Evolutionary conservation across 2,329 filamentous ascomycete genomes (phyloP), one percentile per base, ranked within the genome.

Genomic region (Fusarium zealandicum): DNA sequence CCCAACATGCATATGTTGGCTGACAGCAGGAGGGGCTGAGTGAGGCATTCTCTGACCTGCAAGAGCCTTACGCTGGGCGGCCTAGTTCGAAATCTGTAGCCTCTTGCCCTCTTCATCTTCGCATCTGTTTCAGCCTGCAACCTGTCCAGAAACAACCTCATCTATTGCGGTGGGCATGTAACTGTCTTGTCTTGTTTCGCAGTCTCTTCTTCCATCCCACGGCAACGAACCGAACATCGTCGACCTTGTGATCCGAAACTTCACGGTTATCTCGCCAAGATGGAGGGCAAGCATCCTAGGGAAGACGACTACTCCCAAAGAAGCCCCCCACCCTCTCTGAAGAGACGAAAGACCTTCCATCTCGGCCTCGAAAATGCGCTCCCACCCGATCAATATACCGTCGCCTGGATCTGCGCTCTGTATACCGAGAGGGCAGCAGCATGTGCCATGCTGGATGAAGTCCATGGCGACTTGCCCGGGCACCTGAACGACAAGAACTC

Each of bases 401-500:
- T 74, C 3, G 72, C 70, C 0, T 74, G 71, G 71, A 63, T 74
- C 0, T 73, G 67, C 36, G 69, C 72, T 0, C 25, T 73, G 0
- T 44, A 40, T 1, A 53, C 66, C 2, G 71, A 74, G 16, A 56
- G 64, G 44, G 61, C 64, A 3, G 70, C 70, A 6, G 69, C 69
- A 1, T 33, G 40, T 1, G 58, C 38, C 6, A 67, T 73, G 58
- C 58, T 73, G 0, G 69, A 73, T 13, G 51, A 67, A 5, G 16
- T 25, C 6, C 64, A 72, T 10, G 1, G 35, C 1, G 10, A 28
- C 5, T n/a, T 58, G 2, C 25, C 46, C 4, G 5, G 14, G 5
- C 9, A 22, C 0, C 1, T 13, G 14, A 17, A 55, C 52, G 67
- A 71, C 10, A 52, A 9, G 13, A 72, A 71, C n/a, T 17, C 44